Conservation (phyloP, 345 rosid species). For the Gossypium australe region DNA sequence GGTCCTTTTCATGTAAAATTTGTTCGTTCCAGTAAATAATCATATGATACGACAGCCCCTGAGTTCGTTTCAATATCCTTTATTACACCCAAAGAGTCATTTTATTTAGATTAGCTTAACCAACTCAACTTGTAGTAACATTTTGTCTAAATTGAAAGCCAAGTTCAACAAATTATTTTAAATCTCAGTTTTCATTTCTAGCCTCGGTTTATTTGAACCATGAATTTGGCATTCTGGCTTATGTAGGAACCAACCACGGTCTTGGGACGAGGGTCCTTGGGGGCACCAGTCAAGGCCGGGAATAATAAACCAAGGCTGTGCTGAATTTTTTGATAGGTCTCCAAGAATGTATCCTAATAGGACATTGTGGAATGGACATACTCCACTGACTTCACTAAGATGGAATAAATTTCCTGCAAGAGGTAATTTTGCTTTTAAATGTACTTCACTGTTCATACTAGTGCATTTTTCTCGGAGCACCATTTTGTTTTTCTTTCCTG, state of each 20-base stretch:
- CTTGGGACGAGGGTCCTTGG: constrained; percentile 22
- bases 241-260: constrained; percentile 28
- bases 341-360: constrained; percentile 35
- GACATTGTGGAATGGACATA: constrained; percentile 36
- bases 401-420: constrained; percentile 59
- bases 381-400: constrained; percentile 34
- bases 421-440: constrained; percentile 32
- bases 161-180: background rate
- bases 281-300: constrained; percentile 11
- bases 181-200: background rate
- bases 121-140: background rate
- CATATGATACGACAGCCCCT: background rate
- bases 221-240: constrained; percentile 7
- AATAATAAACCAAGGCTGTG: constrained; percentile 33
- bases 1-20: background rate
- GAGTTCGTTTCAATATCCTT: background rate
- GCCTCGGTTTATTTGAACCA: background rate
- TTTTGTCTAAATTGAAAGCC: background rate
- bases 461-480: background rate
- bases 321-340: constrained; percentile 68
- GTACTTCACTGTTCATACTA: background rate
- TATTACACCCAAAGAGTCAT: background rate
- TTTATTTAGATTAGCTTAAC: background rate
- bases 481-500: background rate
- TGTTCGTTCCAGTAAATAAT: background rate